Percentiles rank a stretch among this genome's conserved stretches.
Conservation (phyloP, 2,329 filamentous ascomycete species). For the Botrytis squamosa region DNA sequence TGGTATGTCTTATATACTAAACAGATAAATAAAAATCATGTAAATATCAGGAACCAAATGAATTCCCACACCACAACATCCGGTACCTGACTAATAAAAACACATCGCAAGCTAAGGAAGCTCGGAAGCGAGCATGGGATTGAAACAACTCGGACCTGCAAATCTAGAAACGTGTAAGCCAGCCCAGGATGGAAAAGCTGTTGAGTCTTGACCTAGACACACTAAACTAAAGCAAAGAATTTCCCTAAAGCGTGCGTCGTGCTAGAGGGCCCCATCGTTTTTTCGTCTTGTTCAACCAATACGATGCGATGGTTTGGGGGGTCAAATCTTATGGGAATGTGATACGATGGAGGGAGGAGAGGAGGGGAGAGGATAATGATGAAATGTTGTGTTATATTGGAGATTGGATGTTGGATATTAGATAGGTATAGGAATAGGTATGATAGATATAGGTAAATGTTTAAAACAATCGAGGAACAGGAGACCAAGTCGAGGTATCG, state of each 20-base stretch:
- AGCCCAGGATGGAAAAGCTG: too few species aligned
- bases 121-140: too few species aligned
- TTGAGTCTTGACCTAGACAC: neutral
- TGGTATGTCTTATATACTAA: too few species aligned
- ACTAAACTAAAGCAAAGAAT: neutral
- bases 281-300: neutral
- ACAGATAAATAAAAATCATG: too few species aligned
- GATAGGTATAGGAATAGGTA: too few species aligned
- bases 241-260: neutral
- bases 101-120: neutral
- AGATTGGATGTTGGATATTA: too few species aligned
- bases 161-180: neutral
- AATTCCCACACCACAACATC: neutral
- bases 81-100: neutral
- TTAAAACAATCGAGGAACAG: too few species aligned
- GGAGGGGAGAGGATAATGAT: too few species aligned
- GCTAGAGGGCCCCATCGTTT: neutral
- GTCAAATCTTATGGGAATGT: neutral
- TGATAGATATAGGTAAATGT: too few species aligned
- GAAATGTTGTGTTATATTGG: too few species aligned
- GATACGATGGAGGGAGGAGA: neutral
- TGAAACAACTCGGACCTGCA: slow-evolving; percentile 3
- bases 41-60: neutral
- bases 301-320: neutral
- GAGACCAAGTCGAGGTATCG: too few species aligned